phyloP scores from a whole-genome alignment of 2,329 filamentous ascomycete genomes.

The Sporothrix pallida region DNA sequence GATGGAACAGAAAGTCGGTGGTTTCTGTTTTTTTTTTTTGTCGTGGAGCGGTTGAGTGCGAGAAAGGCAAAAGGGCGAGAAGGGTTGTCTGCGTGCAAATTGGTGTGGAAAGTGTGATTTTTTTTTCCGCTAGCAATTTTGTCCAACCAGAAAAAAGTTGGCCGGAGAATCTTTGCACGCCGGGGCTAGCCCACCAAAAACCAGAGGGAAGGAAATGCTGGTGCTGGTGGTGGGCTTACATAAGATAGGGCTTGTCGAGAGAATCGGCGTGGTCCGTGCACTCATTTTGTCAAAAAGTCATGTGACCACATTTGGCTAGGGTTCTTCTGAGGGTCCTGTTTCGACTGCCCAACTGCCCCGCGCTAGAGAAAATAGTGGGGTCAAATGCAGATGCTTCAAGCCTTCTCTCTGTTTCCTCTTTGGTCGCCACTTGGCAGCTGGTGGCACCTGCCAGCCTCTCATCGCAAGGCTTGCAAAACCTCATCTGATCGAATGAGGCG shows the following conservation, averaged over 20 bases:
- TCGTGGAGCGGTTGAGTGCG: slow-evolving; percentile 27
- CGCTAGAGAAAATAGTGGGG: neutral
- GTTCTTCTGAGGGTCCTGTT: neutral
- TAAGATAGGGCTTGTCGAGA: slow-evolving; percentile 38
- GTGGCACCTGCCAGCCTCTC: slow-evolving; percentile 29
- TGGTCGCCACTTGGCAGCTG: slow-evolving; percentile 30
- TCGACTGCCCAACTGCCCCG: neutral
- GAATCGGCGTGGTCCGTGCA: slow-evolving; percentile 28
- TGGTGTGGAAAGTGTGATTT: slow-evolving; percentile 27
- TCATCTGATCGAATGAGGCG: slow-evolving; percentile 10
- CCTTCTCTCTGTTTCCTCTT: neutral
- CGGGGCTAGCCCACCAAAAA: slow-evolving; percentile 26
- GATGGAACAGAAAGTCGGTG: slow-evolving; percentile 34
- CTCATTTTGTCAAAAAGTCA: neutral
- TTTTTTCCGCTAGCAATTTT: slow-evolving; percentile 26
- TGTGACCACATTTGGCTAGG: slow-evolving; percentile 21
- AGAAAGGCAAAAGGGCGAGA: slow-evolving; percentile 11
- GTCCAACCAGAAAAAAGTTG: slow-evolving; percentile 36
- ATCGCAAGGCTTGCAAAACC: slow-evolving; percentile 31
- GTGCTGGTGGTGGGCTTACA: slow-evolving; percentile 37
- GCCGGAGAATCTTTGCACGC: slow-evolving; percentile 25
- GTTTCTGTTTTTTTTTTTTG: slow-evolving; percentile 31
- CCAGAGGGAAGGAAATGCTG: neutral
- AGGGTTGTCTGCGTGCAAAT: neutral
- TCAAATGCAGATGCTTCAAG: neutral